Evolutionary conservation across 176 grass and related monocot genomes (phyloP), one percentile per base, ranked within the genome.

Genomic region (Zea luxurians): DNA sequence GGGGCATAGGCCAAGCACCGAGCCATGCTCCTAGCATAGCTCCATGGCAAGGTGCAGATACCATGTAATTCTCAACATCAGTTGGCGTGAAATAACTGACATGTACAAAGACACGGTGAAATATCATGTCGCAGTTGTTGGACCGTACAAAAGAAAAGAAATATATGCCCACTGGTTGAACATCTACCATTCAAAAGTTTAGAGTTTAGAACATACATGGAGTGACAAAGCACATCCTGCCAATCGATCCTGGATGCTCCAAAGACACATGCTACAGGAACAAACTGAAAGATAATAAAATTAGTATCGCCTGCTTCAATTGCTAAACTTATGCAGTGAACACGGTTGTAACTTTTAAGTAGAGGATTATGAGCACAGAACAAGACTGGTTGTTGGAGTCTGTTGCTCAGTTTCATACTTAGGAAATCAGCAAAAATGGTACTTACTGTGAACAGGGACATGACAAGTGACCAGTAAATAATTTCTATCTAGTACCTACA

Each of bases 1-100:
- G 96, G 46, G 92, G 96, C 96, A 95, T 99, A 54, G 96, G 92
- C 89, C 91, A 99, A 82, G 92, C 90, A 83, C 92, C 88, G 49
- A 99, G 61, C 96, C 96, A 99, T 72, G 90, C 92, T 84, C 96
- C 96, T 36, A 99, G 52, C 47, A 99, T 68, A 83, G 96, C 88
- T 76, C 92, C 96, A 85, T 91, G 79, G 42, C 86, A 91, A 70
- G 96, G 92, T n/a, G 82, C 84, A 67, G 88, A 93, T 43, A 95
- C 84, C 90, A 99, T 83, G 69, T 83, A 92, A 74, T 92, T 73
- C 13, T 74, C 75, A 68, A n/a, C 71, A 87, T 92, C 44, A 60
- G 54, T 83, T 49, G 79, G 70, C 20, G 86, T 87, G 52, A 74
- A 87, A 81, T 89, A 78, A 80, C 75, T 69, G 61, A 78, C 0